Percentiles rank a stretch among this genome's conserved stretches.
These are phyloP conservation scores for Aspergillus kassunensis DNA, from an alignment of 495 filamentous ascomycete genomes.

Conservation along the genomic window DNA sequence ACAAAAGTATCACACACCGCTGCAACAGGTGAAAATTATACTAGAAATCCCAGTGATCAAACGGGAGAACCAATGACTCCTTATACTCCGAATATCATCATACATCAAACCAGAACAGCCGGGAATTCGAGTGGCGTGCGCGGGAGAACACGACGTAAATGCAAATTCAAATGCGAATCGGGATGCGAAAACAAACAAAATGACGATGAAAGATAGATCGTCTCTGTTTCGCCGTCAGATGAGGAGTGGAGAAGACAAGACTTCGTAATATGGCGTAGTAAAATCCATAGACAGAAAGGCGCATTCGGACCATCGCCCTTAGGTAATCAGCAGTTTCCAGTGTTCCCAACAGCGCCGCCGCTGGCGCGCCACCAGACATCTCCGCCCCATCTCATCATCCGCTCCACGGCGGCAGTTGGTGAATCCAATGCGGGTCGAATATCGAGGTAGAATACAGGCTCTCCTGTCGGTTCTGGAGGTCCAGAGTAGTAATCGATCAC, in stretches of 20 bases:
- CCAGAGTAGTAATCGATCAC: conserved; percentile 98
- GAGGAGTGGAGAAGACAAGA: conserved; percentile 2
- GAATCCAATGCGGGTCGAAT: conserved; percentile 91
- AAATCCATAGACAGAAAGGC: too few relatives aligned
- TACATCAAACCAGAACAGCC: not conserved
- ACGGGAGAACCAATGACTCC: conserved; percentile 4
- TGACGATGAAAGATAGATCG: conserved; percentile 3
- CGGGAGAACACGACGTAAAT: not conserved
- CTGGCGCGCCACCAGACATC: conserved; percentile 91
- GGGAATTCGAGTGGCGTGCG: not conserved
- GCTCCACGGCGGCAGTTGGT: conserved; percentile 74
- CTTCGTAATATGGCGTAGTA: too few relatives aligned
- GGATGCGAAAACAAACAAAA: not conserved
- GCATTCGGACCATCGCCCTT: too few relatives aligned
- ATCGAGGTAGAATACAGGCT: conserved; percentile 95
- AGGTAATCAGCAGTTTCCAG: conserved; percentile 14
- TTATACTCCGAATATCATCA: not conserved
- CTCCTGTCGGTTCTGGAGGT: conserved; percentile 78
- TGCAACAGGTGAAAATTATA: conserved; percentile 13
- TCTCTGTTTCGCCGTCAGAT: conserved; percentile 22
- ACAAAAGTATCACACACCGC: too few relatives aligned
- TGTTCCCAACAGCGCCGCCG: conserved; percentile 58
- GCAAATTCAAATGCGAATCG: not conserved
- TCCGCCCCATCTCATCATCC: conserved; percentile 83
- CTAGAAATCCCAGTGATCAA: conserved; percentile 1